Evolutionary conservation across 169 alveolate species (phyloP).

Genomic region (Ichthyophthirius multifiliis): DNA sequence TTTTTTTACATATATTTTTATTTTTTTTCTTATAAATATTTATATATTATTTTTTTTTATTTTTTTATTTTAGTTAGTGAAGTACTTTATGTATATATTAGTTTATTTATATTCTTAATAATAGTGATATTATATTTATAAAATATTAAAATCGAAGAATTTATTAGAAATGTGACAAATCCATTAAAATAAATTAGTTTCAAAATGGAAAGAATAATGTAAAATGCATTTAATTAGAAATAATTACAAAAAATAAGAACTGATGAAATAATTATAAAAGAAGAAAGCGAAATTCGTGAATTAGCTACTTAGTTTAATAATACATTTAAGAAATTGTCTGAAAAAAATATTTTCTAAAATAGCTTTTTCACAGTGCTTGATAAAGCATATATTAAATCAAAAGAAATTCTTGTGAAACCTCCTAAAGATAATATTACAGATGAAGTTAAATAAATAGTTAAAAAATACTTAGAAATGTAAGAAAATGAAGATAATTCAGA

Average conservation of each 20-base stretch:
- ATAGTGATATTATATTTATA: background rate
- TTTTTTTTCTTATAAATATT: too few relatives aligned
- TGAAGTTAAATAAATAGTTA: background rate
- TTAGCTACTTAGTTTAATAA: background rate
- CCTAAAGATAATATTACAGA: background rate
- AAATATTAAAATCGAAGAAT: background rate
- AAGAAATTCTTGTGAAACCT: background rate
- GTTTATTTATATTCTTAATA: background rate
- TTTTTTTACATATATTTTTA: too few relatives aligned
- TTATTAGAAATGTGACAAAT: background rate
- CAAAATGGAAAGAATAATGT: slow-evolving; percentile 10
- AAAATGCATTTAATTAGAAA: background rate
- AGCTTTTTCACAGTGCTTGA: background rate
- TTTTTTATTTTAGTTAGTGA: too few relatives aligned
- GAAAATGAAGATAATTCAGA: too few relatives aligned
- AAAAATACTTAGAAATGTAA: background rate
- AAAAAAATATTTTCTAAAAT: background rate
- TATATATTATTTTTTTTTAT: too few relatives aligned
- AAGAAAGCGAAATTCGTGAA: slow-evolving; percentile 2
- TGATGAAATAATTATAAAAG: slow-evolving; percentile 19
- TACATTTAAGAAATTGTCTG: background rate
- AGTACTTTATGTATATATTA: background rate
- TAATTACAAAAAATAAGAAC: background rate
- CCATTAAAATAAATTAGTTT: slow-evolving; percentile 2
- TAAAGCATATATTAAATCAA: background rate